Evolutionary conservation across 345 rosid genomes (phyloP), one percentile per base, ranked within the genome.

Genomic region (Conringia planisiliqua): DNA sequence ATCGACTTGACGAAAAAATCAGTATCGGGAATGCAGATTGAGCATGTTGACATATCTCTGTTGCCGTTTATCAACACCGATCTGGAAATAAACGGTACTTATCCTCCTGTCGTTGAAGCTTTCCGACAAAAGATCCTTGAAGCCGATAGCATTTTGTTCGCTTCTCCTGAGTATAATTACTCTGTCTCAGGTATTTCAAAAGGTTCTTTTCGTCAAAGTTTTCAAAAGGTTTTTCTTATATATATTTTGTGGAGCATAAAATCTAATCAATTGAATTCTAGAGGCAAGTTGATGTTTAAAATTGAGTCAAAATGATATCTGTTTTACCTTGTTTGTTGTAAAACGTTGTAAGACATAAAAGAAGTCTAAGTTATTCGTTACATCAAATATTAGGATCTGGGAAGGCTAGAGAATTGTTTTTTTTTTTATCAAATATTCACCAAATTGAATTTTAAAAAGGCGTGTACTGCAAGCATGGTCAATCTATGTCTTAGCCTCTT

Each of bases 101-200:
- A 68, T 68, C 94, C 94, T 9, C 77, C 85, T 0, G 81, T 9
- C 0, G 90, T 92, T 40, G 91, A 90, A 68, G 92, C 83, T 79
- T 82, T 92, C 75, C 87, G 93, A 9, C 80, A 67, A 40, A 85
- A 86, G 78, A 86, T 92, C 51, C 82, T 78, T 10, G 70, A 71
- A 18, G 90, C 96, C 18, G 97, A 88, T 57, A 72, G 88, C 77
- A 22, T 83, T 29, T 82, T 92, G 27, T 90, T 90, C 14, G 96
- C 96, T 55, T 92, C 88, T 0, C 96, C 94, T 0, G 93, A 92
- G 79, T 88, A 90, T 66, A 92, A 88, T 57, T 90, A 68, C 82
- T 90, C 97, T 18, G 72, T 90, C 26, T 62, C 92, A 30, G 86
- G 96, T 89, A 20, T 10, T 3, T 20, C 55, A 20, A 48, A 46